Percentiles rank a stretch among this genome's conserved stretches.
Evolutionary conservation across 495 filamentous ascomycete genomes (phyloP).

Genomic region (Neurospora terricola): DNA sequence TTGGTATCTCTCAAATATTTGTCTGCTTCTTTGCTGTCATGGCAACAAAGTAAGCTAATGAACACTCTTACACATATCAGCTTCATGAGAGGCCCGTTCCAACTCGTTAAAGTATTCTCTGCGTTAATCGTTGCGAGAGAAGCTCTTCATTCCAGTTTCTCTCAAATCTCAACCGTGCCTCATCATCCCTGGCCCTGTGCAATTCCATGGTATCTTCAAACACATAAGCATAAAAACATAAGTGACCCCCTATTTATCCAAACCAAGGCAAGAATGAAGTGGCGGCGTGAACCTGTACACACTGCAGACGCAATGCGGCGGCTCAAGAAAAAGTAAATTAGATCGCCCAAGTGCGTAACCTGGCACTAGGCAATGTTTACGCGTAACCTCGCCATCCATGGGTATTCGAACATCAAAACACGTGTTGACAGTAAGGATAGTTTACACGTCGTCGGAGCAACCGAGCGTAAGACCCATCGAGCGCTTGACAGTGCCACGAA

Average conservation of each 20-base stretch:
- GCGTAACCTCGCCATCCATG: neutral
- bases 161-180: neutral
- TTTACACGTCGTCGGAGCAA: constrained; percentile 6
- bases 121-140: neutral
- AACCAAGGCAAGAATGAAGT: neutral
- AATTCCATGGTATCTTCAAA: constrained; percentile 4
- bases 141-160: neutral
- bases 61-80: neutral
- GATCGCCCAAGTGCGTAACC: neutral
- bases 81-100: neutral
- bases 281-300: neutral
- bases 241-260: neutral
- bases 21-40: neutral
- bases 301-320: neutral
- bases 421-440: neutral
- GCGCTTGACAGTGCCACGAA: constrained; percentile 19
- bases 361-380: neutral
- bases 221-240: constrained; percentile 2
- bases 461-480: constrained; percentile 9
- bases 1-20: neutral
- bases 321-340: neutral
- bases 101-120: neutral
- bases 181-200: neutral
- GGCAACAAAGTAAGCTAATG: neutral
- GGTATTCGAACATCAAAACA: neutral